These are phyloP conservation scores for Colletotrichum chlorophyti DNA, from an alignment of 2,329 filamentous ascomycete species.

Conservation along the genomic window DNA sequence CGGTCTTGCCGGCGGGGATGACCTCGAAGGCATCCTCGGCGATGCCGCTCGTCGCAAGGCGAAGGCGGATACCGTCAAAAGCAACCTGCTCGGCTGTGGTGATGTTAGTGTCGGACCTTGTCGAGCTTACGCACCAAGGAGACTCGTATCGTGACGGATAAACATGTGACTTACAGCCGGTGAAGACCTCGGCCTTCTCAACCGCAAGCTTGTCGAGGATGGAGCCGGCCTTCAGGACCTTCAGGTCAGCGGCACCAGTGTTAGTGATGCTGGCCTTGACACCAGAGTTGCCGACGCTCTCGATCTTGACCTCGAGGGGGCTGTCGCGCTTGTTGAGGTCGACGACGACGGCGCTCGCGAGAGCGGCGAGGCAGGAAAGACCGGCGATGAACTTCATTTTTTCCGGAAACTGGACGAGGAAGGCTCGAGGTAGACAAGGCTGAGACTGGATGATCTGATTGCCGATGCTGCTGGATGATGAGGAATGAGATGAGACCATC, in stretches of 20 bases:
- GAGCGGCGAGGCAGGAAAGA: slow-evolving; percentile 42
- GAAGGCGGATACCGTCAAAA: slow-evolving; percentile 62
- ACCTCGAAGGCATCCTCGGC: slow-evolving; percentile 56
- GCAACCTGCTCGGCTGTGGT: slow-evolving; percentile 46
- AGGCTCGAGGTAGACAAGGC: not conserved
- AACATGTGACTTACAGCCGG: slow-evolving; percentile 47
- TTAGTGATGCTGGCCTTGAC: slow-evolving; percentile 62
- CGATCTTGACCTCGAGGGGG: slow-evolving; percentile 52
- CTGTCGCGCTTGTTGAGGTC: slow-evolving; percentile 44
- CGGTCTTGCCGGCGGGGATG: slow-evolving; percentile 54
- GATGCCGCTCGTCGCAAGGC: slow-evolving; percentile 51
- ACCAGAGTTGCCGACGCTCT: slow-evolving; percentile 57
- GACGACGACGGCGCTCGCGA: slow-evolving; percentile 43
- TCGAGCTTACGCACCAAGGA: no score
- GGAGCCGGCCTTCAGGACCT: slow-evolving; percentile 60
- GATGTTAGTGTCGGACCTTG: slow-evolving; percentile 12
- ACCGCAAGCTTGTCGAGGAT: slow-evolving; percentile 59
- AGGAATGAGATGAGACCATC: not conserved
- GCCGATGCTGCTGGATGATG: slow-evolving; percentile 1
- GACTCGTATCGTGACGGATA: not conserved
- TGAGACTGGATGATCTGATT: not conserved
- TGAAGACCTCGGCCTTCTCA: slow-evolving; percentile 59
- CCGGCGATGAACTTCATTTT: slow-evolving; percentile 48
- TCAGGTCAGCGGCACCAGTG: slow-evolving; percentile 54
- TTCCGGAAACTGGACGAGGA: not conserved